Conservation (phyloP, 2,329 filamentous ascomycete species). For the Curvularia eragrostidis region DNA sequence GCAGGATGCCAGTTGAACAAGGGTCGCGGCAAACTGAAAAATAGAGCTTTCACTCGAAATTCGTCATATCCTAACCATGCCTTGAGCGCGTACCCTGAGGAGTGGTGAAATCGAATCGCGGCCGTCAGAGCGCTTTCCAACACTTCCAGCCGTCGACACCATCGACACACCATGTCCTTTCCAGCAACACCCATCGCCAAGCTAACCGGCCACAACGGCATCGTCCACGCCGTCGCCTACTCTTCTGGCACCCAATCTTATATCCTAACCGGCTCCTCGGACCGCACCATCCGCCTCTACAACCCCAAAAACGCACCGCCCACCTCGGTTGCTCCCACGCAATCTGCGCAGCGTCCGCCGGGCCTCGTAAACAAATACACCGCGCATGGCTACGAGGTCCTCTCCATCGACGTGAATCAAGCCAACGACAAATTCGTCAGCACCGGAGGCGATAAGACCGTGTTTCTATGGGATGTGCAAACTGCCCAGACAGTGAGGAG, state of each 20-base stretch:
- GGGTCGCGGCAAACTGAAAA: too few relatives aligned
- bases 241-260: slow-evolving; percentile 58
- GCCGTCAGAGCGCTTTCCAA: background rate
- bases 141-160: background rate
- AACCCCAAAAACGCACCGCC: slow-evolving; percentile 68
- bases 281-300: slow-evolving; percentile 85
- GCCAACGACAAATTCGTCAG: slow-evolving; percentile 88
- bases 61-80: slow-evolving; percentile 20
- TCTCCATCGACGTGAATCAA: slow-evolving; percentile 73
- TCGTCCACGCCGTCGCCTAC: slow-evolving; percentile 60
- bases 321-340: slow-evolving; percentile 44
- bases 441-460: slow-evolving; percentile 86
- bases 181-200: slow-evolving; percentile 51
- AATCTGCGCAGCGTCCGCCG: slow-evolving; percentile 31
- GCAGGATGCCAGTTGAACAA: background rate
- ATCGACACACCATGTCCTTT: slow-evolving; percentile 45
- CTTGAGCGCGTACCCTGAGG: slow-evolving; percentile 20
- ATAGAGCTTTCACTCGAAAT: background rate
- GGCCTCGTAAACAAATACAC: slow-evolving; percentile 84
- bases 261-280: slow-evolving; percentile 82
- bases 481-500: slow-evolving; percentile 78
- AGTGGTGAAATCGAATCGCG: slow-evolving; percentile 12
- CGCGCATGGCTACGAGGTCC: slow-evolving; percentile 90
- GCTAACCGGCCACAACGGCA: slow-evolving; percentile 53
- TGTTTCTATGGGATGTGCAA: slow-evolving; percentile 94